These are phyloP conservation scores for Fusarium sp. DNA, from an alignment of 2,329 filamentous ascomycete genomes.

Conservation along the genomic window DNA sequence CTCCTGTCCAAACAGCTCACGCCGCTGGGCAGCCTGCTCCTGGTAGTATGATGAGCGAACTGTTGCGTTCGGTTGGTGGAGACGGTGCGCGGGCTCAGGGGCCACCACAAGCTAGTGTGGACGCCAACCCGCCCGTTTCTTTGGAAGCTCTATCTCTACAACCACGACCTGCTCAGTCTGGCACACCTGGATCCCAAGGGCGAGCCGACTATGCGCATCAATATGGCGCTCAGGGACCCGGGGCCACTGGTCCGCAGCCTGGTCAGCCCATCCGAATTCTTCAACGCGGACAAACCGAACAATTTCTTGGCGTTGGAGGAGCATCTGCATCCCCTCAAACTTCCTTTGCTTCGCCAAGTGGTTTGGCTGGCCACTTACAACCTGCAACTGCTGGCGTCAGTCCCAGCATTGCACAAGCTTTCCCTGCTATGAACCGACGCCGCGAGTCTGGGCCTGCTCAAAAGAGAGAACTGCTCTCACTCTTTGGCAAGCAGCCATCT, in stretches of 20 bases:
- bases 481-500: slow-evolving; percentile 69
- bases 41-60: slow-evolving; percentile 43
- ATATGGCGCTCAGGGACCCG: slow-evolving; percentile 29
- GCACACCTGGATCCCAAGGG: slow-evolving; percentile 32
- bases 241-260: slow-evolving; percentile 20
- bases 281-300: slow-evolving; percentile 54
- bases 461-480: slow-evolving; percentile 66
- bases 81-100: slow-evolving; percentile 26
- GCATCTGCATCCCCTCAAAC: slow-evolving; percentile 42
- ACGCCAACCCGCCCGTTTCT: slow-evolving; percentile 36
- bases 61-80: slow-evolving; percentile 38
- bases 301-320: slow-evolving; percentile 35
- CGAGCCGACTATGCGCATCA: slow-evolving; percentile 38
- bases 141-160: slow-evolving; percentile 46
- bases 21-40: slow-evolving; percentile 22
- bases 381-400: slow-evolving; percentile 37
- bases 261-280: slow-evolving; percentile 55
- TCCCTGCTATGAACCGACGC: slow-evolving; percentile 40
- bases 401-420: slow-evolving; percentile 36
- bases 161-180: slow-evolving; percentile 24
- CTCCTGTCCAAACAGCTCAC: slow-evolving; percentile 24
- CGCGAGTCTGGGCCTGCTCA: slow-evolving; percentile 52
- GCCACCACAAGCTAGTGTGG: slow-evolving; percentile 32
- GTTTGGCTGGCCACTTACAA: slow-evolving; percentile 37
- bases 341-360: slow-evolving; percentile 45